Conservation (phyloP, 768 basidiomycete species). For the Phaffia australis region DNA sequence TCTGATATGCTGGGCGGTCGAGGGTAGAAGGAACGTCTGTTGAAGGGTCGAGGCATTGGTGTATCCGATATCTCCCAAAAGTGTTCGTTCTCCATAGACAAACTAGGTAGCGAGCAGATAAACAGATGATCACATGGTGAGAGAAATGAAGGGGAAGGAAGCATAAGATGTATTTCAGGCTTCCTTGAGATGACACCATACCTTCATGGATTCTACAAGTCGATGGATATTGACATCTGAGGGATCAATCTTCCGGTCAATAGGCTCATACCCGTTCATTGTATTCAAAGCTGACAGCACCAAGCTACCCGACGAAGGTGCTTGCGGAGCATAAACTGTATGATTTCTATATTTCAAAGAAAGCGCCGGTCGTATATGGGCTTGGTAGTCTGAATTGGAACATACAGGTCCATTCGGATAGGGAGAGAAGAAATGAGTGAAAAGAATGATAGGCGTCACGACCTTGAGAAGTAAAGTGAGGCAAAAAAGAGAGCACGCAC, state of each 20-base stretch:
- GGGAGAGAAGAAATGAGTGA: neutral
- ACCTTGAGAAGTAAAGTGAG: neutral
- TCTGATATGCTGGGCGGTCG: constrained; percentile 9
- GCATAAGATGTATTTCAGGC: constrained; percentile 32
- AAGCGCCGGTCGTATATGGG: constrained; percentile 61
- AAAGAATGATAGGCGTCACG: neutral
- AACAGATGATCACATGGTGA: constrained; percentile 30
- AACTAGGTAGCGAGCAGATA: constrained; percentile 31
- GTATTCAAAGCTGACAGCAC: constrained; percentile 84
- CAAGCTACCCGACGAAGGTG: constrained; percentile 74
- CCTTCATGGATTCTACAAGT: constrained; percentile 68
- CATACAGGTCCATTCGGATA: neutral
- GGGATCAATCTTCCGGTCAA: constrained; percentile 18
- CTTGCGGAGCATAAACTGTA: constrained; percentile 70
- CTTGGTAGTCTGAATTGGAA: constrained; percentile 51
- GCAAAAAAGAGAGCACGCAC: neutral
- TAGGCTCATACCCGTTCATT: constrained; percentile 54
- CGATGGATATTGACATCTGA: constrained; percentile 65
- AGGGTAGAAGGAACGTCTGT: constrained; percentile 31
- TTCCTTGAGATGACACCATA: neutral
- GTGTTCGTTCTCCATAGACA: constrained; percentile 38
- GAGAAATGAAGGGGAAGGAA: constrained; percentile 22
- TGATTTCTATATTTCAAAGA: constrained; percentile 63
- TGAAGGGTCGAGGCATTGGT: constrained; percentile 40
- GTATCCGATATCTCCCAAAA: constrained; percentile 38